phyloP scores from a whole-genome alignment of 2,329 filamentous ascomycete genomes.

The Talaromyces piceae region DNA sequence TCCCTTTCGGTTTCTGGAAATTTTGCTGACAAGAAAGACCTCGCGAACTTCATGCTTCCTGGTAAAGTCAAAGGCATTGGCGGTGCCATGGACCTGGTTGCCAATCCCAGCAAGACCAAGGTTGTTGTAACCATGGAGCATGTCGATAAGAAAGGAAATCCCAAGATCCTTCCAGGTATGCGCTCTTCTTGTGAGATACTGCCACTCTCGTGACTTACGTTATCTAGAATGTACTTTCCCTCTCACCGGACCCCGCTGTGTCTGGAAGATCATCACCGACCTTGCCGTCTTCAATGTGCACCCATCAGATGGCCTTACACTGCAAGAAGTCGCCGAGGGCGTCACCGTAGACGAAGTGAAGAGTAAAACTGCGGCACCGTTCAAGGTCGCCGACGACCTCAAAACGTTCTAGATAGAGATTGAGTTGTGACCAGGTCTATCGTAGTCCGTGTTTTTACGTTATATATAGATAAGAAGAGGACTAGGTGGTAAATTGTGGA shows the following conservation, averaged over 20 bases:
- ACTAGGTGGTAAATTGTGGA: too few species aligned
- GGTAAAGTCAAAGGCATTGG: constrained; percentile 79
- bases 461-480: neutral
- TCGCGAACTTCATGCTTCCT: constrained; percentile 87
- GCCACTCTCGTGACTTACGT: constrained; percentile 6
- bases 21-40: constrained; percentile 42
- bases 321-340: constrained; percentile 65
- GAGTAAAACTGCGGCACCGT: constrained; percentile 64
- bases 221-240: constrained; percentile 54
- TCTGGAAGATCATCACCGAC: constrained; percentile 67
- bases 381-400: constrained; percentile 54
- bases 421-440: neutral
- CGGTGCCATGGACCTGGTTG: constrained; percentile 62
- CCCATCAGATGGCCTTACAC: constrained; percentile 43
- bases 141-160: constrained; percentile 60
- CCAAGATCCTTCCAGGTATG: constrained; percentile 51
- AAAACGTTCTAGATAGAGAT: constrained; percentile 35
- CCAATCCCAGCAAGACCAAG: constrained; percentile 60
- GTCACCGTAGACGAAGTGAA: constrained; percentile 61
- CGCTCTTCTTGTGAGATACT: neutral
- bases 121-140: constrained; percentile 66
- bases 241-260: constrained; percentile 57
- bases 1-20: neutral
- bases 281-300: constrained; percentile 69
- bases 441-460: neutral